Evolutionary conservation across 768 basidiomycete species (phyloP), one percentile per base, ranked within the genome.

Genomic region (Amanita phalloides): DNA sequence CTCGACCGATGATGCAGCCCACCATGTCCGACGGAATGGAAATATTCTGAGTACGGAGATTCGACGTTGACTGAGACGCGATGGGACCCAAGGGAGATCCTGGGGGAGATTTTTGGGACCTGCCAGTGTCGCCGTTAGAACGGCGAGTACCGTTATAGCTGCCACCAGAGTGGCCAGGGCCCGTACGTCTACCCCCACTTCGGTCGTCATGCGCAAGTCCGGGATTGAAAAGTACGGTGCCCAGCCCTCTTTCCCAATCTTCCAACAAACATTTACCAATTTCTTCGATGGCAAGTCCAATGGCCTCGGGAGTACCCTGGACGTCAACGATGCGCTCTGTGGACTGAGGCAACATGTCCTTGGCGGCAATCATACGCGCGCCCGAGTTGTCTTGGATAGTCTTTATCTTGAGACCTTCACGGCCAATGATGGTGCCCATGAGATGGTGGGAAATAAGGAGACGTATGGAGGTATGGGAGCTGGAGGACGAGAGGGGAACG

Each of bases 11-110:
- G 71, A 88, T 90, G 64, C 88, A 90, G 54, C 85, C 94, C 56
- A 99, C 96, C 96, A 99, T 99, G 72, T 99, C 96, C 57, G 89
- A 90, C 35, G 96, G 96, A 62, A 99, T 98, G 60, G 96, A 95
- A 60, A 99, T 98, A 69, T 95, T 97, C 71, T 99, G 96, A 8
- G 96, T 98, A 57, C 94, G 87, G 58, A 98, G 77, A 67, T 94
- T 94, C 45, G 88, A 77, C 30, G 80, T 72, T 26, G 76, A 77
- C 58, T 76, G 81, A 55, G 75, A 64, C 48, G 79, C 72, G 32
- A 74, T 66, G 38, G 79, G 74, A 35, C 71, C 65, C 60, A 68
- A 62, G 25, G 75, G 72, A 17, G 76, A 75, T 17, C 62, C 66
- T 38, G 75, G 69, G 32, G 82, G 74, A 35, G 82, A 73, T 55